Percentiles rank a stretch among this genome's conserved stretches.
Conservation (phyloP, 2,329 filamentous ascomycete species). For the Botryotinia globosa region DNA sequence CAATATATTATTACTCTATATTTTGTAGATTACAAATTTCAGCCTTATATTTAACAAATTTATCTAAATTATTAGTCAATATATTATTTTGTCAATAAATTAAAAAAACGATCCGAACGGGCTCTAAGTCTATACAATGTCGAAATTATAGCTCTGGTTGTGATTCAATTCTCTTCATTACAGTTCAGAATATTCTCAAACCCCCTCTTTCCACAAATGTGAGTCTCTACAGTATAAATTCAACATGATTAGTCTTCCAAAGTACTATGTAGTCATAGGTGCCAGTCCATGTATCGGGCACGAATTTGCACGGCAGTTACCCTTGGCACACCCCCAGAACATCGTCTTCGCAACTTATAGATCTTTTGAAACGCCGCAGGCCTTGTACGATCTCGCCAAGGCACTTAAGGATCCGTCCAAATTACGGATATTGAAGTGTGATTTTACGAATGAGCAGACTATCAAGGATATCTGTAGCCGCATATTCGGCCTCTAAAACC, state of each 20-base stretch:
- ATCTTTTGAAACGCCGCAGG: conserved; percentile 17
- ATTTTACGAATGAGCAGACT: conserved; percentile 51
- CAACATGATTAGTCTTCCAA: neutral
- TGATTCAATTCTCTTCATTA: neutral
- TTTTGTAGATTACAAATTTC: too few species aligned
- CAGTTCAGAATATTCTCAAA: neutral
- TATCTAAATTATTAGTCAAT: too few species aligned
- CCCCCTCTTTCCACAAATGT: neutral
- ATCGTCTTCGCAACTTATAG: conserved; percentile 48
- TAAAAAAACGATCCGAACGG: too few species aligned
- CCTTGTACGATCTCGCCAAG: neutral
- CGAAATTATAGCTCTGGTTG: neutral
- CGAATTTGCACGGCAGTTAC: conserved; percentile 41
- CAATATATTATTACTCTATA: too few species aligned
- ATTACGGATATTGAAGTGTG: conserved; percentile 43
- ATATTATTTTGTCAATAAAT: too few species aligned
- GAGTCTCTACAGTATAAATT: neutral
- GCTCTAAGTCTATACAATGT: neutral
- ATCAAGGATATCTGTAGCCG: conserved; percentile 49
- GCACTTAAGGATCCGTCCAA: neutral
- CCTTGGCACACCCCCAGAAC: conserved; percentile 41
- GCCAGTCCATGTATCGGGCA: conserved; percentile 48
- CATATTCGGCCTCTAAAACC: conserved; percentile 55
- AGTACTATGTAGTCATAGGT: conserved; percentile 42
- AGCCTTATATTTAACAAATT: too few species aligned